These are phyloP conservation scores for Seiridium cupressi DNA, from an alignment of 2,329 filamentous ascomycete genomes.

Conservation along the genomic window DNA sequence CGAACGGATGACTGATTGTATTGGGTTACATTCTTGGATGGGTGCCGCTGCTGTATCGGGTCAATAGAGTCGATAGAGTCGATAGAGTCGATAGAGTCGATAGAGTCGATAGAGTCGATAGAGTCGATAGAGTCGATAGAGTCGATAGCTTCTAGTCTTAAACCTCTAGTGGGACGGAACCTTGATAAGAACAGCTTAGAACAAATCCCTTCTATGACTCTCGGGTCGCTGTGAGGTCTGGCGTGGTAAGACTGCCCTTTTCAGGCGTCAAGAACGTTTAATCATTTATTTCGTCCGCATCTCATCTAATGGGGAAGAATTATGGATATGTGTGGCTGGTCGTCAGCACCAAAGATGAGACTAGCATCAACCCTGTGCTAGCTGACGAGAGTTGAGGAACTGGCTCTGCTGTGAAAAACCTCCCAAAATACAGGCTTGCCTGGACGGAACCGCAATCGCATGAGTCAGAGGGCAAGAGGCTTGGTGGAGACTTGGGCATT, in stretches of 20 bases:
- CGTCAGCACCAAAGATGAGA: slow-evolving; percentile 2
- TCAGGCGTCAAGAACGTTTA: background rate
- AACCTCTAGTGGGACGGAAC: background rate
- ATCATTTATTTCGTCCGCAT: background rate
- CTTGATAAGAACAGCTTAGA: background rate
- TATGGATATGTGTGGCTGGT: background rate
- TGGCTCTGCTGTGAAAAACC: background rate
- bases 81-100: too few relatives aligned
- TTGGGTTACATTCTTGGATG: too few relatives aligned
- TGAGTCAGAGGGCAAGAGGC: slow-evolving; percentile 2
- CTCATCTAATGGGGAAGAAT: background rate
- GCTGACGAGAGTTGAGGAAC: background rate
- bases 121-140: too few relatives aligned
- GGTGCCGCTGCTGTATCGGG: too few relatives aligned
- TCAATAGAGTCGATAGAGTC: too few relatives aligned
- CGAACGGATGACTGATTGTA: too few relatives aligned
- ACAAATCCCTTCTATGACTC: background rate
- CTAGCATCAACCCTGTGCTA: slow-evolving; percentile 1
- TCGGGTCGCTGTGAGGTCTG: background rate
- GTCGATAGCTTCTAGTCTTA: too few relatives aligned
- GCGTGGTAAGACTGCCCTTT: background rate
- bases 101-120: too few relatives aligned
- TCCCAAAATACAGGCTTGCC: background rate
- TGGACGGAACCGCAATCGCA: background rate
- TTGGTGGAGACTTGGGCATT: background rate